Evolutionary conservation across 225 moss, liverwort and hornwort species (phyloP).

Genomic region (Rhytidiadelphus loreus): DNA sequence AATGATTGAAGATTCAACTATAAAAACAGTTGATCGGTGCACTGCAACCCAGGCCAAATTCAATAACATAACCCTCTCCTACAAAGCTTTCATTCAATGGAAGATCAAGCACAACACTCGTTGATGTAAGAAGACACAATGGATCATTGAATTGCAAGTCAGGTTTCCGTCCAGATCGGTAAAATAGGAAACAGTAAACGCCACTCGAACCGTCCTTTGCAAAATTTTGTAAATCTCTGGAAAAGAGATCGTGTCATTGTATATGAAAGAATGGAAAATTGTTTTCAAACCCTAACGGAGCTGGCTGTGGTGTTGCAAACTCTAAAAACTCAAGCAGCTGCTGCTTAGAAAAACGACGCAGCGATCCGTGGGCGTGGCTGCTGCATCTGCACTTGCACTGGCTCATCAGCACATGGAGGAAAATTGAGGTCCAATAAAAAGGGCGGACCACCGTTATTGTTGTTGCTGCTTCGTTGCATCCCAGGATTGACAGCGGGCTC

Average conservation of each 20-base stretch:
- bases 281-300: constrained; percentile 1
- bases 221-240: neutral
- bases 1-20: neutral
- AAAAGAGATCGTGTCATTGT: neutral
- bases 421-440: constrained; percentile 66
- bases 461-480: neutral
- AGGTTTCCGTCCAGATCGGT: neutral
- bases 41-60: neutral
- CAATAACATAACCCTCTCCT: neutral
- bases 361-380: neutral
- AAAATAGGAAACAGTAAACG: neutral
- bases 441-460: neutral
- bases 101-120: neutral
- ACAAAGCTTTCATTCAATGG: neutral
- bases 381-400: neutral
- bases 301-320: neutral
- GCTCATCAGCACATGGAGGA: constrained; percentile 17
- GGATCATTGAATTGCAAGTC: neutral
- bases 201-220: neutral
- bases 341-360: neutral
- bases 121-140: neutral
- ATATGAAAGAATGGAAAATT: constrained; percentile 16
- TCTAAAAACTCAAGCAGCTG: neutral
- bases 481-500: constrained; percentile 47
- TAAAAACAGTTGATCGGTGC: neutral